Evolutionary conservation across 2,329 filamentous ascomycete species (phyloP).

Genomic region (Scolecobasidium constrictum): DNA sequence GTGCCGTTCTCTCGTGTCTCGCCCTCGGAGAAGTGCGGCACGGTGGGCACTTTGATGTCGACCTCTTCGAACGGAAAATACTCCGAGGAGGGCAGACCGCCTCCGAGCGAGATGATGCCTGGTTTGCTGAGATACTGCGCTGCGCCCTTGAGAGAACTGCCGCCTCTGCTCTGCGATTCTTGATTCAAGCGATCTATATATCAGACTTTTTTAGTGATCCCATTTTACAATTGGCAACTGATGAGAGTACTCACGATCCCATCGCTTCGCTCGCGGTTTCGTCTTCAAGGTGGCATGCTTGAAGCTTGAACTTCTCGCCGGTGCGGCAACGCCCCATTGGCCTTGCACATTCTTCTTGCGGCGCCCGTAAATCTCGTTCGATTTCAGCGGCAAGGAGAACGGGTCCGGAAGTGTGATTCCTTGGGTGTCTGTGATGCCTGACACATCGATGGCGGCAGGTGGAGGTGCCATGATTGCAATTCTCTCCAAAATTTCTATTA

Average conservation of each 20-base stretch:
- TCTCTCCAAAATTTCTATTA: slow-evolving; percentile 10
- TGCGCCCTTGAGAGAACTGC: slow-evolving; percentile 65
- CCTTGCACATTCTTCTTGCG: slow-evolving; percentile 63
- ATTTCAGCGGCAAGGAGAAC: slow-evolving; percentile 39
- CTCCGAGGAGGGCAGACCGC: slow-evolving; percentile 77
- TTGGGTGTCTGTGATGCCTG: slow-evolving; percentile 34
- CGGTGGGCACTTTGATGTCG: slow-evolving; percentile 58
- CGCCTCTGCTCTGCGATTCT: slow-evolving; percentile 44
- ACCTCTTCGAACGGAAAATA: slow-evolving; percentile 88
- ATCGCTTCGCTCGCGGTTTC: slow-evolving; percentile 67
- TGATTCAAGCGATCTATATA: slow-evolving; percentile 28
- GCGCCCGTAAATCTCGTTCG: slow-evolving; percentile 56
- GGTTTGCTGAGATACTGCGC: slow-evolving; percentile 70
- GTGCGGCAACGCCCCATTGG: slow-evolving; percentile 63
- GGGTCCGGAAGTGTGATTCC: slow-evolving; percentile 35
- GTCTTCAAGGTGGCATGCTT: slow-evolving; percentile 53
- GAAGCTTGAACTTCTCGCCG: slow-evolving; percentile 71
- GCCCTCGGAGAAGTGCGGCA: slow-evolving; percentile 59
- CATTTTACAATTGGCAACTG: neutral
- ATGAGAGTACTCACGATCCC: slow-evolving; percentile 61
- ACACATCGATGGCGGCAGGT: slow-evolving; percentile 25
- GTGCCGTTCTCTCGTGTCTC: slow-evolving; percentile 49
- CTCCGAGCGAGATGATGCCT: slow-evolving; percentile 82
- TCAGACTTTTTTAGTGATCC: neutral
- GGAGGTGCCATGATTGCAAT: slow-evolving; percentile 11